Base-by-base conservation (phyloP, 2,329 filamentous ascomycete genomes). In the Penicillium palitans region DNA sequence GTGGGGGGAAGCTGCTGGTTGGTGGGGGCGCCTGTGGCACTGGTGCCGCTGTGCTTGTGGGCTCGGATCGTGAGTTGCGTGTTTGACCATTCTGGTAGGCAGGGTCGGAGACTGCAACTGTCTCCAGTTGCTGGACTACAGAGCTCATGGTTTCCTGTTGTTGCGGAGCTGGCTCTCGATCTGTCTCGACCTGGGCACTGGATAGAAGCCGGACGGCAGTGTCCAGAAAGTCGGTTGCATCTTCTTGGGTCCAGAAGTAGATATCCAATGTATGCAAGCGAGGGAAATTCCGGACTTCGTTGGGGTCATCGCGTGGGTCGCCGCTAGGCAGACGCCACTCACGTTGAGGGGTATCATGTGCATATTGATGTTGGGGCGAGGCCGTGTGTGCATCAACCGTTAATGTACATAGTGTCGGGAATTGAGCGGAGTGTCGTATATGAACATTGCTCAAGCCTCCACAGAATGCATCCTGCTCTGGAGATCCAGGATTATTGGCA, bases 401-500 rank as follows among this genome's bases (percentile, higher is more conserved):
- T 61, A 88, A 66, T 2, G 84, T 86, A 68, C 84, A 81, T 2
- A 84, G 75, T 37, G 81, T 85, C 5, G 85, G 84, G 63, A 88
- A 87, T 61, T 81, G 82, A 70, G 83, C 78, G 6, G 82, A 83
- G 68, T 86, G 84, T 35, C 78, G 76, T 19, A 87, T 71, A 62
- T 79, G 80, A 47, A 82, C 78, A 19, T 75, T 74, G 61, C 82
- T 80, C 60, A 88, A 69, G 52, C 77, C 80, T 61, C 85, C 86
- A 65, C 80, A 79, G 70, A 88, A 87, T 47, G 85, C 84, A 77
- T 88, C 85, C 68, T 88, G 85, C n/a, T 84, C 80, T 19, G 81
- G 76, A 10, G 83, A 86, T 27, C 85, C 84, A 10, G 85, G 82
- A 69, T 87, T 81, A 68, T 88, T 87, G 35, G 86, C 86, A 59